Evolutionary conservation across 176 grass and related monocot genomes (phyloP).

Genomic region (Saccharum spontaneum): DNA sequence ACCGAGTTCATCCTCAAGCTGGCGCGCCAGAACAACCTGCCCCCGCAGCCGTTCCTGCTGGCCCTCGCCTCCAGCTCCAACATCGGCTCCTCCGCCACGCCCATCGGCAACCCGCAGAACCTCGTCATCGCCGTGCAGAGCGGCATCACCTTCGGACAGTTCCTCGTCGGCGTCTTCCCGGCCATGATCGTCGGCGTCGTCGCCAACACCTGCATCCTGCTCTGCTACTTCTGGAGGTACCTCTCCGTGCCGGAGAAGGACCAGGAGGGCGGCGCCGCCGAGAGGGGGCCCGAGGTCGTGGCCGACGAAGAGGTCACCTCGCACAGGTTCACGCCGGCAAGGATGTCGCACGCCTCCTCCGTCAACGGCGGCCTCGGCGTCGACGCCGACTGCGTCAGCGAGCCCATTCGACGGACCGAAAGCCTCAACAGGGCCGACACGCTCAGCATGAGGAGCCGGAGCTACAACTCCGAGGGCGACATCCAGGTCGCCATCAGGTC

Average conservation of each 20-base stretch:
- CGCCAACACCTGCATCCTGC: conserved; percentile 63
- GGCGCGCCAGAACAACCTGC: conserved; percentile 88
- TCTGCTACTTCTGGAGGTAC: conserved; percentile 76
- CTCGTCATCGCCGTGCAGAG: conserved; percentile 87
- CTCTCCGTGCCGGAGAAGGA: conserved; percentile 56
- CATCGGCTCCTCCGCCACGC: conserved; percentile 81
- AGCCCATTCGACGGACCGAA: conserved; percentile 38
- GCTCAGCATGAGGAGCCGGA: conserved; percentile 43
- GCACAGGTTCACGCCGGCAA: conserved; percentile 83
- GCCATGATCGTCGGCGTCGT: conserved; percentile 77
- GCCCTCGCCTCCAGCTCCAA: conserved; percentile 90
- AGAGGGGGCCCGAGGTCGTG: conserved; percentile 26
- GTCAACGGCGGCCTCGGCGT: conserved; percentile 24
- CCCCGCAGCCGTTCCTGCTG: conserved; percentile 90
- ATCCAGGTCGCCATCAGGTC: conserved; percentile 57
- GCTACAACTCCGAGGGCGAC: conserved; percentile 71
- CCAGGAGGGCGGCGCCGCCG: conserved; percentile 20
- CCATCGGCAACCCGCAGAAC: conserved; percentile 98
- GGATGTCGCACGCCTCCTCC: conserved; percentile 72
- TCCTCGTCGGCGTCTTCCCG: conserved; percentile 71
- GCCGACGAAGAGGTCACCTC: conserved; percentile 71
- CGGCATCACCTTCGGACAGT: conserved; percentile 73
- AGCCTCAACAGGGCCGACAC: conserved; percentile 37
- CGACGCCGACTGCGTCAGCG: conserved; percentile 35
- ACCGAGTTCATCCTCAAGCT: conserved; percentile 98